Evolutionary conservation across 1,139 yeast genomes (phyloP).

Genomic region (Diutina sp.): DNA sequence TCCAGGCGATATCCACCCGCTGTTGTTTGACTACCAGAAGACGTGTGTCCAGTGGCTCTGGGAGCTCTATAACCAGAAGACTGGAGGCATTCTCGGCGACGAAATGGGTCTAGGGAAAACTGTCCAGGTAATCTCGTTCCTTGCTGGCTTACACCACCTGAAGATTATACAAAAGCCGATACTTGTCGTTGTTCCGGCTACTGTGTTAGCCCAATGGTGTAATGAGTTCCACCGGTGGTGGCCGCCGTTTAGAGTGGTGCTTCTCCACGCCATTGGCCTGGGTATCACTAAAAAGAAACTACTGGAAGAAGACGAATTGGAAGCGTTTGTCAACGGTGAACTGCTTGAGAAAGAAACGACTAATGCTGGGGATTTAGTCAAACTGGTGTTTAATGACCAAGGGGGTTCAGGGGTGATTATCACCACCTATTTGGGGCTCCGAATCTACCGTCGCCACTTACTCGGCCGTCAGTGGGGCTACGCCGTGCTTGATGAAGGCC

Average conservation of each 20-base stretch:
- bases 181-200: conserved; percentile 88
- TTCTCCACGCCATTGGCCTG: conserved; percentile 83
- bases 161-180: conserved; percentile 66
- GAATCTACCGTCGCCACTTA: conserved; percentile 60
- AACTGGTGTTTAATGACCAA: conserved; percentile 26
- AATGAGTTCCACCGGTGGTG: conserved; percentile 95
- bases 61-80: conserved; percentile 76
- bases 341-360: neutral
- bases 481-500: conserved; percentile 90
- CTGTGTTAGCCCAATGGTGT: conserved; percentile 93
- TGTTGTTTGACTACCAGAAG: conserved; percentile 83
- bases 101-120: conserved; percentile 98
- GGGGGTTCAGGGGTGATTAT: conserved; percentile 67
- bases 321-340: conserved; percentile 13
- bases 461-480: conserved; percentile 79
- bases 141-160: conserved; percentile 85
- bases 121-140: conserved; percentile 76
- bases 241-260: conserved; percentile 85
- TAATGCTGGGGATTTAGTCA: conserved; percentile 34
- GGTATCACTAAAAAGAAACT: conserved; percentile 48
- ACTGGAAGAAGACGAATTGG: conserved; percentile 35
- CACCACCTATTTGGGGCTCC: conserved; percentile 84
- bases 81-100: conserved; percentile 94
- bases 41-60: conserved; percentile 76
- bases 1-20: conserved; percentile 86